Evolutionary conservation across 2,329 filamentous ascomycete species (phyloP), one percentile per base, ranked within the genome.

Genomic region (Waltergamsia citrina): DNA sequence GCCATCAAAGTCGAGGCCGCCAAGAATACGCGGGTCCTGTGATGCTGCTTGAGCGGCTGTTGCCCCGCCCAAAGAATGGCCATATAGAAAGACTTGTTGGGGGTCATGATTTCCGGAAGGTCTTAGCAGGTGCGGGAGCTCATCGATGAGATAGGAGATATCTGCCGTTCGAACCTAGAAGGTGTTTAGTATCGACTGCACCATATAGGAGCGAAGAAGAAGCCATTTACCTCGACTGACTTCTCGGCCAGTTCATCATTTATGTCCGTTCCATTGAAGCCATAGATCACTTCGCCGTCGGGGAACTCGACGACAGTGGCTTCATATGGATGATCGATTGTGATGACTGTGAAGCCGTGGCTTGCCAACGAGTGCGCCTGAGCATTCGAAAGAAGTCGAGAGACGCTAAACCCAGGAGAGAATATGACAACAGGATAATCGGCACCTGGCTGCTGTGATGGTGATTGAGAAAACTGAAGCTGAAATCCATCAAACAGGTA

Each of bases 291-390:
- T 2, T 49, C 50, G 5, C 57, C 65, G 35, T 67, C 49, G 0
- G 64, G 60, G 12, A 65, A 69, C 36, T 68, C 58, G 9, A 72
- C 56, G 16, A 65, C 49, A 1, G 45, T 36, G 0, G 60, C 53
- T 32, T 71, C 67, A 29, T 63, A 60, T 0, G 67, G 56, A 33
- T 71, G 67, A 36, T 72, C 69, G 16, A 73, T 48, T 0, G 65
- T 51, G 9, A 69, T 49, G 3, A 73, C 62, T 1, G 58, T 50
- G 31, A 59, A 63, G 0, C 67, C 67, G 5, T 59, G 51, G n/a
- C 62, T 65, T 1, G 66, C 63, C 3, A 73, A 50, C 5, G 63
- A 59, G 3, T 56, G 55, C 2, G 65, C 62, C 37, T 63, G 52
- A 4, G 54, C 57, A 5, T 50, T 55, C 41, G 71, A 65, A 2